phyloP scores from a whole-genome alignment of 164 flowering plant species.

The grape (Vitis vinifera) region DNA sequence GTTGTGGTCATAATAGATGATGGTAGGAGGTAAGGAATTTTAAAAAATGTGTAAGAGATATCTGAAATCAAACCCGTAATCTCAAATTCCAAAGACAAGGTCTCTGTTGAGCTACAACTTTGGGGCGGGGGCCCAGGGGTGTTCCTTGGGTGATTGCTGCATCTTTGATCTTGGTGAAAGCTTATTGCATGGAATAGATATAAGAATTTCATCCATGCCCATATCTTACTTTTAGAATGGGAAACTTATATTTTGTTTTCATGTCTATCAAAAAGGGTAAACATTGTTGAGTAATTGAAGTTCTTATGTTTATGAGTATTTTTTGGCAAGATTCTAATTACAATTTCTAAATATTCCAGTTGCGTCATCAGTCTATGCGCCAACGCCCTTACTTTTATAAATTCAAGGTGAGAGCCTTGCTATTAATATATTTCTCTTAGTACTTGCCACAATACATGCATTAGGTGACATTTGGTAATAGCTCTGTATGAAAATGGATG shows the following conservation, averaged over 20 bases:
- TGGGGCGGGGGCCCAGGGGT: too few relatives aligned
- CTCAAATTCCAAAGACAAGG: too few relatives aligned
- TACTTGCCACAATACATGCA: slow-evolving; percentile 1
- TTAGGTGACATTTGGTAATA: not conserved
- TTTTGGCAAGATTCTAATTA: slow-evolving; percentile 1
- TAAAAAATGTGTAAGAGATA: too few relatives aligned
- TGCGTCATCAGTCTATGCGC: slow-evolving; percentile 28
- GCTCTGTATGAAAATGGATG: too few relatives aligned
- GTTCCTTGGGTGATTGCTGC: too few relatives aligned
- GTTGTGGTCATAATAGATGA: too few relatives aligned
- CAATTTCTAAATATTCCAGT: slow-evolving; percentile 24
- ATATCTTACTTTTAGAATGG: not conserved
- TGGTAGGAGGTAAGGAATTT: too few relatives aligned
- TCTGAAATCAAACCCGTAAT: too few relatives aligned
- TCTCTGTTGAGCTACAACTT: too few relatives aligned
- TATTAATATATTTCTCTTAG: not conserved
- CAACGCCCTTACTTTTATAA: slow-evolving; percentile 26
- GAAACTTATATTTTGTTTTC: not conserved
- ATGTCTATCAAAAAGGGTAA: not conserved
- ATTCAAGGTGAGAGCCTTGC: slow-evolving; percentile 28
- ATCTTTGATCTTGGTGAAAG: too few relatives aligned
- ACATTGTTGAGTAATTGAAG: not conserved
- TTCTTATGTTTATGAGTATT: not conserved
- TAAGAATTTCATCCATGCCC: too few relatives aligned
- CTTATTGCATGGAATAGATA: too few relatives aligned